These are phyloP conservation scores for Yamadazyma spencermartinsiae DNA, from an alignment of 1,139 yeast genomes.

Conservation along the genomic window DNA sequence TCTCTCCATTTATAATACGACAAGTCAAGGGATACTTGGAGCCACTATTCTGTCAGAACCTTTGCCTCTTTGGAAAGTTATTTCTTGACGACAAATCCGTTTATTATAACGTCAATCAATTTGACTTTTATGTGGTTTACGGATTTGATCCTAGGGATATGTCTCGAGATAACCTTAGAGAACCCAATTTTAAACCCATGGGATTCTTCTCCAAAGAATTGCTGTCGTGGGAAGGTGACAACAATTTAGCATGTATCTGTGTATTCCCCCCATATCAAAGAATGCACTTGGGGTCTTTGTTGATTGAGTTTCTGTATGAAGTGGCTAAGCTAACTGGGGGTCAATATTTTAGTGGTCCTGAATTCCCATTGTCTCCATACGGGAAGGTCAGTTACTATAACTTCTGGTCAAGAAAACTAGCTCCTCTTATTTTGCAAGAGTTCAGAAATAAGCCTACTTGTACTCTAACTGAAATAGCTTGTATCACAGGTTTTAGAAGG, in stretches of 20 bases:
- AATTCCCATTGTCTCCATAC: slow-evolving; percentile 80
- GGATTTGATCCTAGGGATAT: slow-evolving; percentile 38
- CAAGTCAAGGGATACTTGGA: slow-evolving; percentile 65
- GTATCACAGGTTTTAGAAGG: slow-evolving; percentile 64
- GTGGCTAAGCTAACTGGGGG: slow-evolving; percentile 57
- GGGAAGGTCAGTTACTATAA: slow-evolving; percentile 72
- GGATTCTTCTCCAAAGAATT: slow-evolving; percentile 92
- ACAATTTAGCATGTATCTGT: slow-evolving; percentile 84
- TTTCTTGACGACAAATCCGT: slow-evolving; percentile 91
- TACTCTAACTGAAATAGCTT: slow-evolving; percentile 55
- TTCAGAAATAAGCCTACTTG: slow-evolving; percentile 19
- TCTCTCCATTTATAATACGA: slow-evolving; percentile 50
- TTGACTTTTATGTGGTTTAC: slow-evolving; percentile 76
- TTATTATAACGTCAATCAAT: slow-evolving; percentile 73
- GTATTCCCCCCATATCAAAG: slow-evolving; percentile 92
- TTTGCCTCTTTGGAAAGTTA: slow-evolving; percentile 81
- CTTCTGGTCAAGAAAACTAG: slow-evolving; percentile 67
- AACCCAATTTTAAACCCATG: slow-evolving; percentile 53
- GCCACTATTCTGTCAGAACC: slow-evolving; percentile 72
- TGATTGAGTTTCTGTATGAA: slow-evolving; percentile 82
- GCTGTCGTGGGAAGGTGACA: slow-evolving; percentile 76
- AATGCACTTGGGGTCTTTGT: slow-evolving; percentile 69
- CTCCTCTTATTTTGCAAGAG: slow-evolving; percentile 15
- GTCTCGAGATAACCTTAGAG: slow-evolving; percentile 10
- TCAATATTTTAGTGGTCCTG: slow-evolving; percentile 76